A percentile compares a stretch with the other conserved stretches of the same genome.
Evolutionary conservation across 805 yeast genomes (phyloP).

Genomic region (Saturnispora hagleri): DNA sequence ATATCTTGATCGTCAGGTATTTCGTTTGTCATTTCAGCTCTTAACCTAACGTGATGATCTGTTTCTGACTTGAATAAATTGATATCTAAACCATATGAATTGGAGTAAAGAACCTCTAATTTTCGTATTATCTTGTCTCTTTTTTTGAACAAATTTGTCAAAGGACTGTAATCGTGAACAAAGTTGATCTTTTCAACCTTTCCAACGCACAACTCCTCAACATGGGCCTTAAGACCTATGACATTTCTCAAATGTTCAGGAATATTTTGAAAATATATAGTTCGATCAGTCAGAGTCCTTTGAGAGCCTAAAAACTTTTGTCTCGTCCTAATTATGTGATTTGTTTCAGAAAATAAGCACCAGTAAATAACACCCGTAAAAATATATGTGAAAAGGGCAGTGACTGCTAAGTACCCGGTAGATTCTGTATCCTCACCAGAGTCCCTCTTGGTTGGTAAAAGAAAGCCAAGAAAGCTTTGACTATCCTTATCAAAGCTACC

Average conservation of each 20-base stretch:
- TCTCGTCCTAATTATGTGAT: constrained; percentile 40
- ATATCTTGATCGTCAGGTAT: constrained; percentile 14
- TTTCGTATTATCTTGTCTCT: constrained; percentile 26
- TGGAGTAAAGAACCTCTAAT: constrained; percentile 36
- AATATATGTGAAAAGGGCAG: constrained; percentile 46
- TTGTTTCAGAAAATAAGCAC: constrained; percentile 38
- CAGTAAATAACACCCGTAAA: constrained; percentile 41
- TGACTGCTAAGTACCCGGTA: constrained; percentile 36
- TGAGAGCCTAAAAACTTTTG: constrained; percentile 53
- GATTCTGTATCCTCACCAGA: constrained; percentile 20
- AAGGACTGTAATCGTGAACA: constrained; percentile 33
- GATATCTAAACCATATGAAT: constrained; percentile 34
- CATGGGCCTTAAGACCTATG: constrained; percentile 34
- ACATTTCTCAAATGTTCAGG: constrained; percentile 40
- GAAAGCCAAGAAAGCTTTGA: neutral
- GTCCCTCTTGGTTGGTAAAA: neutral
- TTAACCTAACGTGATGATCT: constrained; percentile 22
- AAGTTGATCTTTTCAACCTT: constrained; percentile 42
- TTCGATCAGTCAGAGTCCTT: constrained; percentile 50
- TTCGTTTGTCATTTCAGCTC: constrained; percentile 20
- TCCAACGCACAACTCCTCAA: constrained; percentile 49
- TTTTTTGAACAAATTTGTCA: constrained; percentile 30
- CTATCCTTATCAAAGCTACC: constrained; percentile 36
- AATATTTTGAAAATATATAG: constrained; percentile 46
- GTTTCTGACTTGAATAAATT: constrained; percentile 21